Evolutionary conservation across 305 asterid species (phyloP), one percentile per base, ranked within the genome.

Genomic region (Fraxinus floribunda): DNA sequence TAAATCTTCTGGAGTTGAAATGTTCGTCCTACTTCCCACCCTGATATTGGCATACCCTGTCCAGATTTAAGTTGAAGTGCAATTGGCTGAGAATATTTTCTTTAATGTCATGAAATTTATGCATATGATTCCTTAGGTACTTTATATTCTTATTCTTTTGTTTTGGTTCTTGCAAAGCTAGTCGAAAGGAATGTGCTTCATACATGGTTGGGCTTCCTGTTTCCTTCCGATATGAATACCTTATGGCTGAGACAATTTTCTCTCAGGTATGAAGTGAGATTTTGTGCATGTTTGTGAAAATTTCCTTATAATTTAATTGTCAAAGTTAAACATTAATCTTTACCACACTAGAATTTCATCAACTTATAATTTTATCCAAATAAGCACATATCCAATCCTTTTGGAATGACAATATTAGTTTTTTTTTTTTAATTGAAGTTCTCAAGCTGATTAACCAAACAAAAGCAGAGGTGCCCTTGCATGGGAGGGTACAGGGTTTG

Each of bases 101-200:
- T 76, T n/a, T 73, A 4, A 22, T 72, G 78, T 57, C 32, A 46
- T 57, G 15, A 72, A 36, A 68, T n/a, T 73, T 26, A 30, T 57
- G 70, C 34, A 57, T 35, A 20, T 80, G 34, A 74, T 73, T 78
- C 46, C 9, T 52, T n/a, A 82, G 81, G 41, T 49, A 32, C 78
- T 75, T 70, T 66, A 76, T 82, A 76, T 80, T 78, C 89, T 90
- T 87, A 88, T 82, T 90, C 52, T 77, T 85, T 83, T 89, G 75
- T 86, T 89, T 85, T 79, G 92, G 77, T 95, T 93, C 81, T 82
- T 90, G 98, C 97, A 93, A 95, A 92, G 97, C 97, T 91, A 97
- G 99, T 92, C 99, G 99, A 87, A 97, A 97, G 91, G 99, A 97
- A 92, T 95, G 99, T 88, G 97, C 98, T 82, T 87, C 99, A 9